phyloP scores from a whole-genome alignment of 148 eudicot species.

The Linanthus parryae region DNA sequence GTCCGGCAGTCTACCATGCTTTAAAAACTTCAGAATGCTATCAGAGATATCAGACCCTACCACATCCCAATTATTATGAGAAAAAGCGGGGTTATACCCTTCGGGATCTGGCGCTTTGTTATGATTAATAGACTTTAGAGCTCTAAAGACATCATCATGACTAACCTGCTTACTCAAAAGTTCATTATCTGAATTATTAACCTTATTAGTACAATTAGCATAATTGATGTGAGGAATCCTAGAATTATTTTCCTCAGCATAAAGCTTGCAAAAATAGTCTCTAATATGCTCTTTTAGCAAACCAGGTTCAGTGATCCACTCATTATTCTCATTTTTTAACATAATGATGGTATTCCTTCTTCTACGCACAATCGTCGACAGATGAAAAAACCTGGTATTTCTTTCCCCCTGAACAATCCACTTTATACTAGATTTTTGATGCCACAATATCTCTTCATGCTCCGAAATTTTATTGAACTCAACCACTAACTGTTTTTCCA shows the following conservation, averaged over 20 bases:
- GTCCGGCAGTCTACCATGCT: neutral
- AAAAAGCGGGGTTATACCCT: neutral
- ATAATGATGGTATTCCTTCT: neutral
- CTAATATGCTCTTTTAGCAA: neutral
- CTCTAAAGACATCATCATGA: neutral
- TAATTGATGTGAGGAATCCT: neutral
- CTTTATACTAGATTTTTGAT: neutral
- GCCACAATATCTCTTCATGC: constrained; percentile 4
- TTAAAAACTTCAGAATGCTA: neutral
- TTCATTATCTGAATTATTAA: neutral
- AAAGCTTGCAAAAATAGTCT: neutral
- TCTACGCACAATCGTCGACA: neutral
- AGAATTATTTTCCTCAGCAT: neutral
- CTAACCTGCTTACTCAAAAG: neutral
- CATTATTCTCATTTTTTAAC: neutral
- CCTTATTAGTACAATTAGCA: neutral
- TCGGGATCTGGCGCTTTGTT: neutral
- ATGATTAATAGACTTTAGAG: neutral
- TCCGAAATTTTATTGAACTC: neutral
- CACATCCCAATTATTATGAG: neutral
- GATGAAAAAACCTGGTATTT: constrained; percentile 6
- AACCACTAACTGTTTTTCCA: neutral
- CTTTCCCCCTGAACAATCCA: neutral
- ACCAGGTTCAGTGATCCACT: neutral
- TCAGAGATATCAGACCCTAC: neutral